Base-by-base conservation (phyloP, 768 basidiomycete genomes). In the Lepiota brunneoincarnata region DNA sequence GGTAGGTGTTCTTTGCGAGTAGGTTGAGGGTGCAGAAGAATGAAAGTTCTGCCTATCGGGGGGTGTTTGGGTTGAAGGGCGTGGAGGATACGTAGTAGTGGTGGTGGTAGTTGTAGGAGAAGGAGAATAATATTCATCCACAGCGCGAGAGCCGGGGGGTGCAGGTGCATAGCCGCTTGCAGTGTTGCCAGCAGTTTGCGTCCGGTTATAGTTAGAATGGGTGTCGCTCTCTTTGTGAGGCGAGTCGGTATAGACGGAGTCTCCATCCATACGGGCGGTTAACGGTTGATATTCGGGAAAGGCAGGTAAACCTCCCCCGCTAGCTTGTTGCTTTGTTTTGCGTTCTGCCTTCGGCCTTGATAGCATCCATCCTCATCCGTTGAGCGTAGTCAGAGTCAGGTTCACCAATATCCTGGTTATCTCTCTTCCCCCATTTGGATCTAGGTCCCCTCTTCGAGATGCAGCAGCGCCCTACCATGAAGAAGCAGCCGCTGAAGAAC, bases 401-500 rank as follows among this genome's bases (percentile, higher is more conserved):
- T 9, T 66, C 71, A 14, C 59, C 44, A 20, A 67, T 69, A 40
- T 73, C 67, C 21, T 67, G 69, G 14, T 63, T 72, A 44, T 73
- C 72, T 61, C 73, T 73, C 31, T 74, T 73, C 26, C 65, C 67
- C 41, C 68, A 69, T 23, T 72, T 69, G 11, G 72, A 73, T 38
- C 64, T 51, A 46, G 84, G 37, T 48, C 50, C 26, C 57, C 59
- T 79, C 24, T 80, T 79, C 31, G 72, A 75, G n/a, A 93, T 78
- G 64, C 93, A 96, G 60, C 93, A 94, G 55, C 89, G 78, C 14
- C 95, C 94, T 37, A 93, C 62, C 2, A 86, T 80, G 64, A 84
- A 96, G 74, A 93, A 86, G 67, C 93, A 96, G 11, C 93, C 91
- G 41, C 89, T 87, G 69, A 97, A 88, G 78, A 94, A 92, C 39